Percentiles rank a stretch among this genome's conserved stretches.
phyloP scores from a whole-genome alignment of 176 grass and related monocot genomes.

The Sorghum bicolor region DNA sequence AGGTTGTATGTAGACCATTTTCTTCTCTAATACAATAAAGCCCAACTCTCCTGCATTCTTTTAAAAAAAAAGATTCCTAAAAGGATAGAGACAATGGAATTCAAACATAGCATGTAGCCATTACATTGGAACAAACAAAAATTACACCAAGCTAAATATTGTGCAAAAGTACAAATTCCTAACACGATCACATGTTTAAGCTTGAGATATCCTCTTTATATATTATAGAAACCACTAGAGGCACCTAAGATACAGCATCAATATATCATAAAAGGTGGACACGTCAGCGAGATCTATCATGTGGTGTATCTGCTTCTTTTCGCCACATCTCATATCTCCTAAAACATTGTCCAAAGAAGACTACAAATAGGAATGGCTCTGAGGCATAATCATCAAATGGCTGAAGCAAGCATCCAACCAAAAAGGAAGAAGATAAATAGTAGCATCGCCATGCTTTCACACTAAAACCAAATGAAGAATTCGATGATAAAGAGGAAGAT shows the following conservation, averaged over 20 bases:
- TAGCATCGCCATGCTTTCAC: constrained; percentile 44
- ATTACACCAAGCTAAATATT: background rate
- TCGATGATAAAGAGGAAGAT: constrained; percentile 39
- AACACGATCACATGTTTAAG: background rate
- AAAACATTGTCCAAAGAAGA: constrained; percentile 31
- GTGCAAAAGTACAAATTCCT: background rate
- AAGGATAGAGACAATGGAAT: background rate
- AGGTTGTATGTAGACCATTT: background rate
- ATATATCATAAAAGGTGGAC: constrained; percentile 27
- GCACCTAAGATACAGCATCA: constrained; percentile 11
- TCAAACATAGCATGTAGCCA: constrained; percentile 4
- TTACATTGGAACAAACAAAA: background rate
- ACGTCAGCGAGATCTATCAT: constrained; percentile 22
- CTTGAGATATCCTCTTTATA: constrained; percentile 7
- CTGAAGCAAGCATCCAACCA: constrained; percentile 34
- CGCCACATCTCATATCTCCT: constrained; percentile 36
- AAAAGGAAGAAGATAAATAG: constrained; percentile 50
- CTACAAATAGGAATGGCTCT: constrained; percentile 27
- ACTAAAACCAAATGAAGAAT: constrained; percentile 37
- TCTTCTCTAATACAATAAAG: background rate
- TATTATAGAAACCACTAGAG: background rate
- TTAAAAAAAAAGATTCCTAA: background rate
- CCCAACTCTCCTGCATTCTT: background rate
- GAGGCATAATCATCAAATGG: constrained; percentile 24
- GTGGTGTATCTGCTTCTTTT: constrained; percentile 35